Percentiles rank a stretch among this genome's conserved stretches.
These are phyloP conservation scores for Carex cristatella DNA, from an alignment of 176 grass and related monocot species.

Conservation along the genomic window DNA sequence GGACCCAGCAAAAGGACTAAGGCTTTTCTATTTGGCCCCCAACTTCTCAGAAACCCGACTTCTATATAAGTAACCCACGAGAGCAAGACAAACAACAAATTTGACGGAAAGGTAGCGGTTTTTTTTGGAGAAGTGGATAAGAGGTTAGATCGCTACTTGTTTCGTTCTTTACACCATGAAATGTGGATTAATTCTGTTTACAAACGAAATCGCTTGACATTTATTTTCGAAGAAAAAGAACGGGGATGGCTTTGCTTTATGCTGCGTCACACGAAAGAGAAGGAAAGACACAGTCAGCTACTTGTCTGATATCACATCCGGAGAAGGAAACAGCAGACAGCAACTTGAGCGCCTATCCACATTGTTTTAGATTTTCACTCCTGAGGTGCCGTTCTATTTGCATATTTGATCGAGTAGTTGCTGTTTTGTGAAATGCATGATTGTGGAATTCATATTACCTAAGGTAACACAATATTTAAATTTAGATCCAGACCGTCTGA, in stretches of 20 bases:
- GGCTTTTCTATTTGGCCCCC: neutral
- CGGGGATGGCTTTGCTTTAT: neutral
- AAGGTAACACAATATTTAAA: too few relatives aligned
- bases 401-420: neutral
- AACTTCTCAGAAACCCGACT: neutral
- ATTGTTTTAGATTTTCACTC: neutral
- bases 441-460: too few relatives aligned
- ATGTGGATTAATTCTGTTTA: conserved; percentile 1
- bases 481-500: too few relatives aligned
- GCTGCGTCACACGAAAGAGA: neutral
- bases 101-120: conserved; percentile 11
- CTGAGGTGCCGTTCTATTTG: neutral
- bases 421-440: neutral
- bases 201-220: neutral
- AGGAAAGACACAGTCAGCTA: neutral
- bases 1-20: neutral
- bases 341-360: neutral
- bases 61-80: neutral
- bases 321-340: neutral
- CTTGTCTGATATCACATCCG: neutral
- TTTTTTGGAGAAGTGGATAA: conserved; percentile 11
- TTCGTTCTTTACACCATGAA: neutral
- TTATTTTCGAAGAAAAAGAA: neutral
- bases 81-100: conserved; percentile 5
- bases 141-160: neutral